A percentile compares a stretch with the other conserved stretches of the same genome.
Evolutionary conservation across 495 filamentous ascomycete genomes (phyloP).

Genomic region (Stereocaulon alpinum): DNA sequence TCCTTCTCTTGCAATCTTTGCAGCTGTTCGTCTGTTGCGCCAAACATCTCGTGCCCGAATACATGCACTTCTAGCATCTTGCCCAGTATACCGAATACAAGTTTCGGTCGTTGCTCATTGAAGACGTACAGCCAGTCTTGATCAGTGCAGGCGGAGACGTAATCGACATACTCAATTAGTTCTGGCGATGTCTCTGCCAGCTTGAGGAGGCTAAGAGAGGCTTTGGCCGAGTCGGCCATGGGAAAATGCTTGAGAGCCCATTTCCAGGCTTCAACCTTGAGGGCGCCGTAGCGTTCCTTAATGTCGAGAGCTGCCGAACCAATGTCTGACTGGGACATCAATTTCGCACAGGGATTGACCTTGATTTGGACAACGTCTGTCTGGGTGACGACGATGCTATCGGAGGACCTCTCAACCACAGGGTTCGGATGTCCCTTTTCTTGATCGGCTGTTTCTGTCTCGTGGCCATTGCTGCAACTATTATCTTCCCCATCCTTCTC

Average conservation of each 20-base stretch:
- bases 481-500: no score
- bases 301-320: background rate
- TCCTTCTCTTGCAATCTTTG: constrained; percentile 1
- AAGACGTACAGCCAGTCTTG: constrained; percentile 16
- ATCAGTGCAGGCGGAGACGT: constrained; percentile 4
- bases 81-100: constrained; percentile 17
- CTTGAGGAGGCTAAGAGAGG: constrained; percentile 2
- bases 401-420: background rate
- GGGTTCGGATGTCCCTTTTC: no score
- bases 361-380: background rate
- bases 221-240: background rate
- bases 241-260: constrained; percentile 12
- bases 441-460: no score
- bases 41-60: constrained; percentile 14
- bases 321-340: background rate
- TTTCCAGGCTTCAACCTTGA: constrained; percentile 12
- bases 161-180: constrained; percentile 16
- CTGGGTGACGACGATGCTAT: background rate
- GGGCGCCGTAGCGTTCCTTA: background rate
- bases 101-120: background rate
- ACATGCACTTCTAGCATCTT: constrained; percentile 19
- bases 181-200: constrained; percentile 2
- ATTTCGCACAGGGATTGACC: background rate
- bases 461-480: no score
- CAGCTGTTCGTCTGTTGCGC: constrained; percentile 2